phyloP scores from a whole-genome alignment of 2,329 filamentous ascomycete genomes.

The Blumeria graminis region DNA sequence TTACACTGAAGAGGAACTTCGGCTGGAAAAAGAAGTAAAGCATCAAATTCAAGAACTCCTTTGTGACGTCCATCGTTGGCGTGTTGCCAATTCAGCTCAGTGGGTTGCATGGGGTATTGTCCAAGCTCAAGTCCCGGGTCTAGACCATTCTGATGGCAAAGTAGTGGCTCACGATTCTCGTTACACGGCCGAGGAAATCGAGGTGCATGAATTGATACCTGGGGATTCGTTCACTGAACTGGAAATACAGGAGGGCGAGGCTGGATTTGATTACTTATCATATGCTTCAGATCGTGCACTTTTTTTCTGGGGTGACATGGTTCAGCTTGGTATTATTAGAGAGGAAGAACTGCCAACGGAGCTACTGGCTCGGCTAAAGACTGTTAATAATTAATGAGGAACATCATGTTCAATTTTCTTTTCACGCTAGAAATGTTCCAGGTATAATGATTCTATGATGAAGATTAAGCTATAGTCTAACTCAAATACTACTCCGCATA shows the following conservation, averaged over 20 bases:
- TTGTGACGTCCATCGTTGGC: conserved; percentile 64
- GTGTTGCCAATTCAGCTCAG: conserved; percentile 62
- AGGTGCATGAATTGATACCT: neutral
- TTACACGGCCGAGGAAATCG: neutral
- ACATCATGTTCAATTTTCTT: too few relatives aligned
- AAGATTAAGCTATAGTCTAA: too few relatives aligned
- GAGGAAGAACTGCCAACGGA: conserved; percentile 50
- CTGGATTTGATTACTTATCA: conserved; percentile 77
- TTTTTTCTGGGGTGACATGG: conserved; percentile 85
- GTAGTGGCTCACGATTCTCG: neutral
- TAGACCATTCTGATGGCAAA: conserved; percentile 16
- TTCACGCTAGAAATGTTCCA: too few relatives aligned
- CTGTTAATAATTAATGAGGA: conserved; percentile 28
- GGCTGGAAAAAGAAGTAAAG: conserved; percentile 39
- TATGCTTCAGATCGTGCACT: conserved; percentile 79
- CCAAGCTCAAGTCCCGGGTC: conserved; percentile 64
- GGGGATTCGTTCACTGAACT: neutral
- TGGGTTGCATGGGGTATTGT: conserved; percentile 96
- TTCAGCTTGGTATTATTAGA: conserved; percentile 51
- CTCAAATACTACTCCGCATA: too few relatives aligned
- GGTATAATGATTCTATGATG: too few relatives aligned
- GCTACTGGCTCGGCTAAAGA: conserved; percentile 41
- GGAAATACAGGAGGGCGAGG: conserved; percentile 20
- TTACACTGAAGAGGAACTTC: conserved; percentile 28
- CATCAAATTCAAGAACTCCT: conserved; percentile 44